These are phyloP conservation scores for Phytophthora palmivora DNA, from an alignment of 352 stramenopile species.

Conservation along the genomic window DNA sequence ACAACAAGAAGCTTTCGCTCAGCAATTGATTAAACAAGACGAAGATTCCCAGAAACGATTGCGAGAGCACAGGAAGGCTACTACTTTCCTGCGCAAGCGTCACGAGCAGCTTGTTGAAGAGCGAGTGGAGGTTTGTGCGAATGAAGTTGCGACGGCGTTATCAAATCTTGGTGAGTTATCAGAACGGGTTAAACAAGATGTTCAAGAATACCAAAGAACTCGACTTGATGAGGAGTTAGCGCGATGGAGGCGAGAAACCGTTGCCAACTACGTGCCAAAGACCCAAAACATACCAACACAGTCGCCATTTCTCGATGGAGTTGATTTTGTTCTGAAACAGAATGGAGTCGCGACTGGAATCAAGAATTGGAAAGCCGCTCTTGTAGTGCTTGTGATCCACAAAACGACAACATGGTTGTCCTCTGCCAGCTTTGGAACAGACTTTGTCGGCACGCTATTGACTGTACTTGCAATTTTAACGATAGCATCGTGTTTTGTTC, in stretches of 20 bases:
- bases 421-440: slow-evolving; percentile 7
- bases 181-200: slow-evolving; percentile 24
- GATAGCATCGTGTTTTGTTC: slow-evolving; percentile 13
- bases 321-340: slow-evolving; percentile 21
- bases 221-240: slow-evolving; percentile 23
- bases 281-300: background rate
- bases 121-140: slow-evolving; percentile 12
- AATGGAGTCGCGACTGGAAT: slow-evolving; percentile 14
- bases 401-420: slow-evolving; percentile 24
- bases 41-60: slow-evolving; percentile 18
- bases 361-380: slow-evolving; percentile 23
- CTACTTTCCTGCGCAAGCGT: slow-evolving; percentile 6
- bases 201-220: slow-evolving; percentile 20
- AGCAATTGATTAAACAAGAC: slow-evolving; percentile 17
- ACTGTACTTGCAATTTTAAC: slow-evolving; percentile 13
- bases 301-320: slow-evolving; percentile 11
- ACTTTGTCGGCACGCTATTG: slow-evolving; percentile 10
- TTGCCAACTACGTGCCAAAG: background rate
- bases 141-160: slow-evolving; percentile 16
- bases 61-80: slow-evolving; percentile 8
- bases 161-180: slow-evolving; percentile 20
- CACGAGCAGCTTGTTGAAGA: slow-evolving; percentile 22
- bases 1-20: slow-evolving; percentile 20
- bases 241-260: slow-evolving; percentile 10
- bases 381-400: slow-evolving; percentile 19